Evolutionary conservation across 805 yeast species (phyloP), one percentile per base, ranked within the genome.

Genomic region (Hyphopichia homilentoma): DNA sequence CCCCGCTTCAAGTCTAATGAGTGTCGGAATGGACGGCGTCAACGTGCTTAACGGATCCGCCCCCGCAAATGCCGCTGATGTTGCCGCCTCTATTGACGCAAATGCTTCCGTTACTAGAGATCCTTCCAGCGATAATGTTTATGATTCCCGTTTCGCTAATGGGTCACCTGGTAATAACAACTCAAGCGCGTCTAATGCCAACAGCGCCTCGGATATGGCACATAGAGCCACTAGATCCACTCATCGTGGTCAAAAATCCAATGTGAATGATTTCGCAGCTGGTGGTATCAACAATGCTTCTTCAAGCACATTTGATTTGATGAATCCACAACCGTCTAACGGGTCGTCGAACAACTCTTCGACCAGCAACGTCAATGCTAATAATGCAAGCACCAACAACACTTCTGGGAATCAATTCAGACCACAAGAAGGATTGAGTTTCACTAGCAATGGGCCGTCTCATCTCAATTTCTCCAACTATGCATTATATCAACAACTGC

Each of bases 351-450:
- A 29, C 11, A 40, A 35, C 21, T 20, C 38, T n/a, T 21, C 24
- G 13, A 21, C 35, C 16, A 20, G 28, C 29, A 30, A 32, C 20
- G 30, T 17, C 30, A 18, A 27, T 27, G 20, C 12, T 23, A 27
- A 20, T 20, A 20, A 20, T 20, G 11, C 9, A 7, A 20, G 11
- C 11, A 20, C 11, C 11, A 20, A 20, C 11, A 20, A 11, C 11
- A 25, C 36, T 5, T 28, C 46, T 5, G 44, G 48, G 9, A 45
- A 45, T 35, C 59, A 52, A 21, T 54, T 53, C 39, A 46, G 46
- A 19, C 57, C 57, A 3, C 54, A 51, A 16, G 52, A 49, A 36
- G 54, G 56, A 14, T 43, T 54, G 16, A 50, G 41, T 34, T 54
- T 53, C 27, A n/a, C n/a, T n/a, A 30, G 47, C n/a, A 38, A 41